Conservation (phyloP, 805 yeast species). For the Candida nitratophila region DNA sequence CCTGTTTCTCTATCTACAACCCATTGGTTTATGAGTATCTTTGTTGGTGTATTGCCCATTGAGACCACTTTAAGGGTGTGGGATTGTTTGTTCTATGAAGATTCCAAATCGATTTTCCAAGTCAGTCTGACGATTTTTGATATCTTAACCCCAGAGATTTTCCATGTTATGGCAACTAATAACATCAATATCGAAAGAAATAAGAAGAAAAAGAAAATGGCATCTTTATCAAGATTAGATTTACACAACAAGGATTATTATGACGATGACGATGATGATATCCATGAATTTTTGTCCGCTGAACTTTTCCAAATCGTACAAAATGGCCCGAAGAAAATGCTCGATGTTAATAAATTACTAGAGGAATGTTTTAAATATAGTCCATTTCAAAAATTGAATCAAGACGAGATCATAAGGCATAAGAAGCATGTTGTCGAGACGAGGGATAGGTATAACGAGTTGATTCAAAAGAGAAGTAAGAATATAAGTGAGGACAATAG, state of each 20-base stretch:
- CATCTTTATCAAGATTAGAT: neutral
- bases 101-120: slow-evolving; percentile 78
- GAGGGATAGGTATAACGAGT: slow-evolving; percentile 34
- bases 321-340: slow-evolving; percentile 62
- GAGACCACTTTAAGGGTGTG: slow-evolving; percentile 85
- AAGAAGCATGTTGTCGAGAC: slow-evolving; percentile 69
- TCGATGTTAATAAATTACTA: slow-evolving; percentile 64
- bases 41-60: slow-evolving; percentile 82
- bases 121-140: slow-evolving; percentile 76
- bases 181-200: neutral
- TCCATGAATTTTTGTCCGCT: slow-evolving; percentile 21
- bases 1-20: slow-evolving; percentile 92
- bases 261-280: slow-evolving; percentile 19
- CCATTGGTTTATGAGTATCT: slow-evolving; percentile 98
- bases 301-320: slow-evolving; percentile 77
- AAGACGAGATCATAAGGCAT: slow-evolving; percentile 74
- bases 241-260: neutral
- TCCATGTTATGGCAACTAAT: slow-evolving; percentile 21
- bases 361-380: slow-evolving; percentile 61
- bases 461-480: slow-evolving; percentile 23
- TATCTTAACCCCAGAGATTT: slow-evolving; percentile 60
- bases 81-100: slow-evolving; percentile 94
- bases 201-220: neutral
- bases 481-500: slow-evolving; percentile 12
- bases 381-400: slow-evolving; percentile 52